These are phyloP conservation scores for Alternaria brassicicola DNA, from an alignment of 2,329 filamentous ascomycete species.

Conservation along the genomic window DNA sequence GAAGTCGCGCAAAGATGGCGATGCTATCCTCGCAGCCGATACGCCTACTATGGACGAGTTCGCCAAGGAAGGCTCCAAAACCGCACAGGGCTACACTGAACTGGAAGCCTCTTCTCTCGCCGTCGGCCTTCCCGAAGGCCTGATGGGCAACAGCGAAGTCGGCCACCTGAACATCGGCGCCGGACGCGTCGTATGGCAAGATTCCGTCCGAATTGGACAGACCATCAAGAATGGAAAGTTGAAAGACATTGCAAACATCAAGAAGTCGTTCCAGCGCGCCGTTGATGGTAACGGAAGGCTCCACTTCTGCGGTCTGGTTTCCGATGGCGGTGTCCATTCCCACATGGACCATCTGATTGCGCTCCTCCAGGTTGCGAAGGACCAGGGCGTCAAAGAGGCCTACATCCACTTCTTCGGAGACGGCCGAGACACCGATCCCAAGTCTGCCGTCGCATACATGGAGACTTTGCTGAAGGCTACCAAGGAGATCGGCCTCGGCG, in stretches of 20 bases:
- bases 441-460: conserved; percentile 88
- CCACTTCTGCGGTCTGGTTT: conserved; percentile 89
- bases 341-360: conserved; percentile 93
- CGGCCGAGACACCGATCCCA: conserved; percentile 96
- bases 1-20: conserved; percentile 82
- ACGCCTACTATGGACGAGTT: conserved; percentile 96
- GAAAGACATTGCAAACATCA: conserved; percentile 76
- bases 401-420: conserved; percentile 99
- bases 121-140: conserved; percentile 91
- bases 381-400: conserved; percentile 83
- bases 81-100: conserved; percentile 83
- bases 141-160: conserved; percentile 99
- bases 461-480: conserved; percentile 79
- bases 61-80: conserved; percentile 67
- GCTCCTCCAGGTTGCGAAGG: conserved; percentile 88
- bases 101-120: conserved; percentile 95
- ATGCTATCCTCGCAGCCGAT: conserved; percentile 91
- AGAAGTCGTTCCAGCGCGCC: conserved; percentile 76
- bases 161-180: conserved; percentile 98
- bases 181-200: conserved; percentile 97
- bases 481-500: conserved; percentile 82
- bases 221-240: conserved; percentile 86
- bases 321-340: conserved; percentile 94
- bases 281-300: conserved; percentile 90
- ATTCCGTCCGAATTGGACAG: conserved; percentile 89